A percentile compares a stretch with the other conserved stretches of the same genome.
phyloP scores from a whole-genome alignment of 805 yeast genomes.

The Sugiyamaella americana region DNA sequence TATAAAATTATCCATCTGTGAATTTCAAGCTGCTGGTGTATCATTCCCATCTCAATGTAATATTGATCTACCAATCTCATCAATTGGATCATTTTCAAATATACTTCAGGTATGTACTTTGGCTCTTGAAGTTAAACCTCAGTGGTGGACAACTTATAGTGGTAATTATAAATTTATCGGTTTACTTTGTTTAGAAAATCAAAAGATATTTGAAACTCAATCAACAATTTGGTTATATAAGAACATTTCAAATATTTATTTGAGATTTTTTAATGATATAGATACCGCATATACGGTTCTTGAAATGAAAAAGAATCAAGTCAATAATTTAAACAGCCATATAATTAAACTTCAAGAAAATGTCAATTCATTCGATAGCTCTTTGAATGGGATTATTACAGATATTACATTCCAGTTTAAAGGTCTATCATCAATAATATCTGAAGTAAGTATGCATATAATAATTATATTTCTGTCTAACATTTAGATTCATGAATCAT shows the following conservation, averaged over 20 bases:
- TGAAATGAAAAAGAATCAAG: background rate
- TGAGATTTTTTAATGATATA: background rate
- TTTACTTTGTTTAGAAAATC: slow-evolving; percentile 39
- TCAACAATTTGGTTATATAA: slow-evolving; percentile 8
- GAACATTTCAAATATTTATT: slow-evolving; percentile 14
- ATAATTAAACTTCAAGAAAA: background rate
- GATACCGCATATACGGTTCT: background rate
- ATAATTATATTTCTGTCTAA: no score
- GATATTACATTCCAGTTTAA: background rate
- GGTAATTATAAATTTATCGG: slow-evolving; percentile 55
- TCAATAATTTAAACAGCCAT: background rate
- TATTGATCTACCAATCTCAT: background rate
- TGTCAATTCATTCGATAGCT: background rate
- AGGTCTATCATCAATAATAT: no score
- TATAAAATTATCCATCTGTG: slow-evolving; percentile 28
- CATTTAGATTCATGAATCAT: no score
- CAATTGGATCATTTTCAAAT: background rate
- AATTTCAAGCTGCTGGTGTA: slow-evolving; percentile 27
- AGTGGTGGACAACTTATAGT: slow-evolving; percentile 70
- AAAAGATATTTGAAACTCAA: slow-evolving; percentile 19
- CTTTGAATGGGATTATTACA: background rate
- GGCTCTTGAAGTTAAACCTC: slow-evolving; percentile 30
- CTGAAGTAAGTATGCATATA: no score
- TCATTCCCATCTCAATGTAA: slow-evolving; percentile 23
- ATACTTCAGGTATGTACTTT: slow-evolving; percentile 19